These are phyloP conservation scores for Hydnum rufescens DNA, from an alignment of 768 basidiomycete species.

Conservation along the genomic window DNA sequence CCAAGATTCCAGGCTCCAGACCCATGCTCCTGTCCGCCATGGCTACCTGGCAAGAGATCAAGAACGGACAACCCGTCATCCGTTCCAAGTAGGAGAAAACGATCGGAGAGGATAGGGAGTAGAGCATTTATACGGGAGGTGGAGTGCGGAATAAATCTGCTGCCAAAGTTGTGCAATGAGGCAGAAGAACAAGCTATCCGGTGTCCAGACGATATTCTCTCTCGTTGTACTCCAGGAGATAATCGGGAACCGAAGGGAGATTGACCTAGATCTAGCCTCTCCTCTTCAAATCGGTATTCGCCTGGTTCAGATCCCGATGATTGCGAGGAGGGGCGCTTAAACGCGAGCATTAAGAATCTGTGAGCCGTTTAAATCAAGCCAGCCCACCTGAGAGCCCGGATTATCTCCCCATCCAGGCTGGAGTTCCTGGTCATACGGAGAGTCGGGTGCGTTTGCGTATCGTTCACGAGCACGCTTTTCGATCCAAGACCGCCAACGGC, in stretches of 20 bases:
- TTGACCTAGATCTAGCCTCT: not conserved
- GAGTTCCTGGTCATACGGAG: not conserved
- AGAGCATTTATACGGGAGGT: slow-evolving; percentile 55
- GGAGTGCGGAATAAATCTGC: slow-evolving; percentile 66
- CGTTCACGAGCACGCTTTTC: not conserved
- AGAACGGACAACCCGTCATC: slow-evolving; percentile 64
- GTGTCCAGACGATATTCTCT: not conserved
- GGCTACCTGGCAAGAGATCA: slow-evolving; percentile 50
- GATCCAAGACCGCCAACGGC: not conserved
- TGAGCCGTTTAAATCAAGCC: not conserved
- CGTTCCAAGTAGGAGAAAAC: slow-evolving; percentile 56
- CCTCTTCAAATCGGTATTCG: not conserved
- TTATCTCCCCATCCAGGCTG: not conserved
- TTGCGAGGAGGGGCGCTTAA: not conserved
- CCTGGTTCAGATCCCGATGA: not conserved
- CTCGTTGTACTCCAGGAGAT: not conserved
- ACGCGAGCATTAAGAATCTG: not conserved
- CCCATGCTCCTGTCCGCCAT: slow-evolving; percentile 16
- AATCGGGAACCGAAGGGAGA: not conserved
- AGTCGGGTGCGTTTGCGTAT: not conserved
- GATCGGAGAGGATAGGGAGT: slow-evolving; percentile 45
- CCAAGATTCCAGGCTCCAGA: slow-evolving; percentile 29
- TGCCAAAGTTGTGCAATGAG: slow-evolving; percentile 59
- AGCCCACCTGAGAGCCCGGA: not conserved
- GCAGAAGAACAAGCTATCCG: not conserved